Conservation (phyloP, 805 yeast genomes). For the Ogataea zsoltii region DNA sequence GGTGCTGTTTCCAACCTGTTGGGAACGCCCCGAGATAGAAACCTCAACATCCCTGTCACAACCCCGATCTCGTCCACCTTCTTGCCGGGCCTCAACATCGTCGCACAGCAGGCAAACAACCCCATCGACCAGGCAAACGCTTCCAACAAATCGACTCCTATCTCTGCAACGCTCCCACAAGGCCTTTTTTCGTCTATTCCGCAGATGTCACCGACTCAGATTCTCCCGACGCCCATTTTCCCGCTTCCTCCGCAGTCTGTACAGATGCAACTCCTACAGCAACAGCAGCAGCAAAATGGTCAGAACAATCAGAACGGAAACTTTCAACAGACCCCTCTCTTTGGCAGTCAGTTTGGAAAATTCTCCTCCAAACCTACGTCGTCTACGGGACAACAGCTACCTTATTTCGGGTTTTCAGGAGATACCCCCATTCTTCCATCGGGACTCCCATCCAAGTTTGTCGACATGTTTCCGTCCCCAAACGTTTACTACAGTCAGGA, state of each 20-base stretch:
- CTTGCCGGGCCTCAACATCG: slow-evolving; percentile 22
- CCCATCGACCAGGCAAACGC: slow-evolving; percentile 18
- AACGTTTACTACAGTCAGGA: slow-evolving; percentile 68
- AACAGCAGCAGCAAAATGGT: slow-evolving; percentile 16
- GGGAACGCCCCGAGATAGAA: slow-evolving; percentile 13
- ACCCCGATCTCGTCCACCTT: slow-evolving; percentile 22
- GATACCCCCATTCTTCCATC: slow-evolving; percentile 72
- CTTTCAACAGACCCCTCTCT: slow-evolving; percentile 6
- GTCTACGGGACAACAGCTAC: slow-evolving; percentile 12
- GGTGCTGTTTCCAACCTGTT: not conserved
- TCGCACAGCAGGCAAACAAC: slow-evolving; percentile 20
- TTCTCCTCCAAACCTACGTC: slow-evolving; percentile 14
- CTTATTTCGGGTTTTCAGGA: slow-evolving; percentile 18
- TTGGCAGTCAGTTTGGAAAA: slow-evolving; percentile 10
- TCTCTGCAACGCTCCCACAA: slow-evolving; percentile 31
- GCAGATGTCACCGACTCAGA: slow-evolving; percentile 36
- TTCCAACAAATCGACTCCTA: slow-evolving; percentile 31
- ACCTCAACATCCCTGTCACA: slow-evolving; percentile 14
- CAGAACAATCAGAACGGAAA: not conserved
- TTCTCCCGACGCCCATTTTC: slow-evolving; percentile 30
- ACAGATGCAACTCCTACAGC: slow-evolving; percentile 28
- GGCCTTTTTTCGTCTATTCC: slow-evolving; percentile 32
- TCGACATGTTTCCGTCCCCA: slow-evolving; percentile 81
- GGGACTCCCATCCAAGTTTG: slow-evolving; percentile 69
- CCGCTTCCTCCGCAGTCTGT: slow-evolving; percentile 22